Evolutionary conservation across 176 grass and related monocot species (phyloP), one percentile per base, ranked within the genome.

Genomic region (Carex parvula): DNA sequence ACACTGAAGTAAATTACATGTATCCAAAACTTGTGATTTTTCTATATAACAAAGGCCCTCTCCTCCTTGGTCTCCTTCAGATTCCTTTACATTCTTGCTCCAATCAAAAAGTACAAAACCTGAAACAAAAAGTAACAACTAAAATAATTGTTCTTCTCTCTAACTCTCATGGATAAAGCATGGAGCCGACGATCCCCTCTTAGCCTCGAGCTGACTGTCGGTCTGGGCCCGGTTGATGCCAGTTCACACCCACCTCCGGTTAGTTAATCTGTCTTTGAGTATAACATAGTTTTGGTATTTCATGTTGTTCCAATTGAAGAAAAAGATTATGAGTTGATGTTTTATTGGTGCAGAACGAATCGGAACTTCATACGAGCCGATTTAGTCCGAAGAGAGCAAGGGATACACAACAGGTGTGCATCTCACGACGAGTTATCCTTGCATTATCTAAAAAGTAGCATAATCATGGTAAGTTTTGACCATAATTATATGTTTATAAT

Each of bases 131-230:
- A 82, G 6, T 15, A 62, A 4, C 15, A 80, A n/a, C 17, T 15
- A 15, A 5, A 37, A 1, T 37, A 24, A 54, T 37, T 76, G 24
- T 64, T 12, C 35, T 6, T 11, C 14, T 46, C 52, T 79, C 60
- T 55, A 81, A 20, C 70, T 53, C 56, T 63, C 11, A 97, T 92
- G 94, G 92, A 89, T 20, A 18, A 12, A 1, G 55, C 73, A 17
- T 42, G 85, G 67, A 41, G 10, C 29, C 15, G 15, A 33, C 48
- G 76, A 68, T 74, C 87, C 18, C 83, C 91, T 1, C 77, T 93
- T 1, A 93, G 89, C 65, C 85, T 98, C 18, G 92, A 91, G 75
- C 92, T 98, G 72, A 77, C 64, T 85, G 84, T 93, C 74, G 95
- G 95, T 2, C 87, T 70, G 35, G 54, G 63, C 1, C n/a, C 70